These are phyloP conservation scores for Ustilago bromivora DNA, from an alignment of 1,284 basidiomycete genomes.

Conservation along the genomic window DNA sequence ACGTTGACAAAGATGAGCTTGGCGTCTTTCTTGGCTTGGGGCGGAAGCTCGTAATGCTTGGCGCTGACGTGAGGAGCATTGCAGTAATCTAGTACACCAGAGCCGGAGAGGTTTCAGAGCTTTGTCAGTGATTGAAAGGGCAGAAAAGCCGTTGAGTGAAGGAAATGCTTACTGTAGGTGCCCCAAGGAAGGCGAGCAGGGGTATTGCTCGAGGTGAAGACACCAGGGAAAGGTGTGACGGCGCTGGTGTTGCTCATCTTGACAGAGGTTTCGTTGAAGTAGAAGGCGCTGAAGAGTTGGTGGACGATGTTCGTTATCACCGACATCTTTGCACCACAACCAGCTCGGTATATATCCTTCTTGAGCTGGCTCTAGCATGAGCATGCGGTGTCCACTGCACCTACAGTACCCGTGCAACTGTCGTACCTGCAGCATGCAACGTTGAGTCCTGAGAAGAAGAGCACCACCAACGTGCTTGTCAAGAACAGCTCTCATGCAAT, in stretches of 20 bases:
- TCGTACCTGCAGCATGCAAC: background rate
- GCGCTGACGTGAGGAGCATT: constrained; percentile 49
- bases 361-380: background rate
- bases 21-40: constrained; percentile 34
- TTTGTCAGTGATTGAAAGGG: background rate
- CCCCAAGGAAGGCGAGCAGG: constrained; percentile 41
- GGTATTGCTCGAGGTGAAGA: constrained; percentile 33
- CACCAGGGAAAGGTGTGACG: constrained; percentile 26
- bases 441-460: background rate
- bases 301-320: background rate
- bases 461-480: background rate
- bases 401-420: background rate
- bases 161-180: constrained; percentile 35
- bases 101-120: background rate
- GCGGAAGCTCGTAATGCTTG: constrained; percentile 29
- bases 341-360: constrained; percentile 7
- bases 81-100: constrained; percentile 39
- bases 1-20: constrained; percentile 54
- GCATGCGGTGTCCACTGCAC: background rate
- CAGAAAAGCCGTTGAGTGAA: background rate
- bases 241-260: constrained; percentile 23
- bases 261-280: background rate
- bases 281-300: constrained; percentile 5
- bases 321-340: background rate
- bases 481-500: background rate